Base-by-base conservation (phyloP, 176 grass and related monocot genomes). In the Rhynchospora tenuis region DNA sequence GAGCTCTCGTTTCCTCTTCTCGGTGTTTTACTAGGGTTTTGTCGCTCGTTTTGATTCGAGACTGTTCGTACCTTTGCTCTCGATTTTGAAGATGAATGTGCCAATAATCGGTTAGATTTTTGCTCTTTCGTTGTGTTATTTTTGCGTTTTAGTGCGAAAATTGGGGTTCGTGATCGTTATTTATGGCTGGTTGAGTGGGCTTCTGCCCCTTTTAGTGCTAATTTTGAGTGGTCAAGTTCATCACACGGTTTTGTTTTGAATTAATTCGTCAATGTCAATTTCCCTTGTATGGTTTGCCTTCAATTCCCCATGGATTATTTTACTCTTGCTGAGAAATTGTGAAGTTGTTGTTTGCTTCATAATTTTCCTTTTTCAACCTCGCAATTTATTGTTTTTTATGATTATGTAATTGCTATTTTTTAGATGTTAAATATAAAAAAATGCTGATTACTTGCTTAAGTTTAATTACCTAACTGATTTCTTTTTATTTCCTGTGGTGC, bases 101-200 rank as follows among this genome's bases (percentile, higher is more conserved):
- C 87, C 95, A 33, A 91, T 98, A 77, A 85, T 98, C 10, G 95
- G 95, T 98, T 61, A 64, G 95, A 86, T 76, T 83, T 38, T 68
- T 27, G 12, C 54, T 61, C 50, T 45, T 14, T 57, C 73, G 45
- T 65, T 59, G 28, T 22, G 38, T 26, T 84, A 50, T 83, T 68
- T 38, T 73, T 19, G 45, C 68, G 29, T 9, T 87, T 27, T 80
- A 68, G 66, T 63, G 46, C 50, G 78, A 47, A 46, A 64, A 28
- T 65, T 17, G 17, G 33, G 59, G 28, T 14, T 14, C 45, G 10
- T 52, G 22, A 64, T 45, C 22, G 17, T 22, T 24, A 24, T 28
- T 83, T 83, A 62, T 14, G 81, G 2, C 58, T 62, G 52, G 45
- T 76, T 12, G 20, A 26, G 31, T 24, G 43, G 15, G 6, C 27